Evolutionary conservation across 2,329 filamentous ascomycete genomes (phyloP).

Genomic region (Sclerotinia spermophila): DNA sequence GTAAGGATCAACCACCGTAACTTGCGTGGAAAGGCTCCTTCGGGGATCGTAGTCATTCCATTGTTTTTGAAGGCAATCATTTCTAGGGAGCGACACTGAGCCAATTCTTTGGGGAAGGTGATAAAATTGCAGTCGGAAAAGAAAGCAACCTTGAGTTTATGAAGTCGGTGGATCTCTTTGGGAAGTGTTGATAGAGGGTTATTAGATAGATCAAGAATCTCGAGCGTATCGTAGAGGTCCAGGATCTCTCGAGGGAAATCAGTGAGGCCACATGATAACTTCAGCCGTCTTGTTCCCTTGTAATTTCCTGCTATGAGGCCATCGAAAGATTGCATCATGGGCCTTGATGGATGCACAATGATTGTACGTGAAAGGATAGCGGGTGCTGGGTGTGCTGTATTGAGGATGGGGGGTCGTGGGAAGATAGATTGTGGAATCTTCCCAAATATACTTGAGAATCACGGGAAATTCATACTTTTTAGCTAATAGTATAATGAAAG

Average conservation of each 20-base stretch:
- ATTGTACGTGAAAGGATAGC: not conserved
- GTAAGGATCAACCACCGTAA: constrained; percentile 49
- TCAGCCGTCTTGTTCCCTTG: constrained; percentile 32
- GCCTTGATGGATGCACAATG: not conserved
- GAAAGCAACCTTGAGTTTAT: constrained; percentile 45
- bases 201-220: constrained; percentile 48
- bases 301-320: constrained; percentile 29
- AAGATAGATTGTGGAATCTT: not conserved
- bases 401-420: not conserved
- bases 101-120: constrained; percentile 43
- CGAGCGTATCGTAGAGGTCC: constrained; percentile 41
- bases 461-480: not conserved
- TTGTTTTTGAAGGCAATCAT: constrained; percentile 50
- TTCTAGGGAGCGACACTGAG: constrained; percentile 44
- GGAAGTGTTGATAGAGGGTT: constrained; percentile 44
- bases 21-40: constrained; percentile 42
- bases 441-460: not conserved
- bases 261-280: constrained; percentile 30
- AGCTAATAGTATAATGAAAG: not conserved
- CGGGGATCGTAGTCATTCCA: constrained; percentile 43
- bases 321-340: constrained; percentile 28
- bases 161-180: constrained; percentile 40
- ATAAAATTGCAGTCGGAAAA: constrained; percentile 46
- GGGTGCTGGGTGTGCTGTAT: not conserved
- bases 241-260: constrained; percentile 43